phyloP scores from a whole-genome alignment of 2,329 filamentous ascomycete species.

The Alternaria postmessia region DNA sequence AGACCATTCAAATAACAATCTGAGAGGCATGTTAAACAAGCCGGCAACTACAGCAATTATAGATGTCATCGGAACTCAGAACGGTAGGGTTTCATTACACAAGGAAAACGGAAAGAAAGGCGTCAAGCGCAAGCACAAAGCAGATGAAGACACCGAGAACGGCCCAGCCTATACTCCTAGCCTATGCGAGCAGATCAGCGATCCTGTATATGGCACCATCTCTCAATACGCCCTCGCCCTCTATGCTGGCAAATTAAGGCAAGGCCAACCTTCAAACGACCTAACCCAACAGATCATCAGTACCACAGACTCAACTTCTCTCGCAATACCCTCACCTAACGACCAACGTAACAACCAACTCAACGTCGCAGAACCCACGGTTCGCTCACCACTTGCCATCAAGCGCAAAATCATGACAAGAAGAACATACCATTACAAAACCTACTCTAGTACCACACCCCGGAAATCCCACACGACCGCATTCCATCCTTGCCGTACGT shows the following conservation, averaged over 20 bases:
- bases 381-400: background rate
- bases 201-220: background rate
- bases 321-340: background rate
- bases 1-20: background rate
- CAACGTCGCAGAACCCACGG: background rate
- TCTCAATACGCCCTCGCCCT: background rate
- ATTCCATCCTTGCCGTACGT: background rate
- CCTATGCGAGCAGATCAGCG: background rate
- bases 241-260: background rate
- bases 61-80: background rate
- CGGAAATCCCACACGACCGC: background rate
- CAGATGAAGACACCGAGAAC: background rate
- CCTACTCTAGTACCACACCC: background rate
- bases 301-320: background rate
- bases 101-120: background rate
- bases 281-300: background rate
- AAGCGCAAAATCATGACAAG: background rate
- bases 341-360: background rate
- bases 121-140: background rate
- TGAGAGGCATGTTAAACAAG: background rate
- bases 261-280: background rate
- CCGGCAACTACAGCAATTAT: background rate
- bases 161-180: background rate
- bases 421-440: background rate
- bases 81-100: background rate